A percentile compares a stretch with the other conserved stretches of the same genome.
Conservation (phyloP, 1,284 basidiomycete species). For the Tetrapyrgos nigripes region DNA sequence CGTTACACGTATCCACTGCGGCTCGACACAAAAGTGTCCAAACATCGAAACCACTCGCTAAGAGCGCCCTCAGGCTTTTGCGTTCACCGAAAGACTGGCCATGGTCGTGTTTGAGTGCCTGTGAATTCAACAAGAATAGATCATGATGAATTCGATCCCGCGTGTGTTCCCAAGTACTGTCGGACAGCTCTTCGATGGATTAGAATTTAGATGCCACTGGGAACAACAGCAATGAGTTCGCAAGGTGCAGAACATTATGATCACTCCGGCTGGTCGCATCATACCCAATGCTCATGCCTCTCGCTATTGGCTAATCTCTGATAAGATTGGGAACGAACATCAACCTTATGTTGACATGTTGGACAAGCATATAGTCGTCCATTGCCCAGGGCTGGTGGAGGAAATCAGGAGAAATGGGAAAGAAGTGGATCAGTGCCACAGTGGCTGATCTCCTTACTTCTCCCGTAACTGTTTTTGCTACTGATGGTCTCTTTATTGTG, state of each 20-base stretch:
- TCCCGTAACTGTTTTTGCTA: neutral
- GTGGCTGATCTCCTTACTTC: neutral
- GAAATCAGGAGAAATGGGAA: conserved; percentile 61
- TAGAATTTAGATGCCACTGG: conserved; percentile 65
- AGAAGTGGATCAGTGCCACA: conserved; percentile 45
- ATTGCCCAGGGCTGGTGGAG: conserved; percentile 61
- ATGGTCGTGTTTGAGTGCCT: conserved; percentile 94
- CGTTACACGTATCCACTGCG: conserved; percentile 98
- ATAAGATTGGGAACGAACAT: conserved; percentile 74
- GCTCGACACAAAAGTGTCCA: conserved; percentile 96
- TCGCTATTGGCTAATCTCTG: neutral
- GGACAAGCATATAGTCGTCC: conserved; percentile 84
- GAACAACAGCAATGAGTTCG: conserved; percentile 30
- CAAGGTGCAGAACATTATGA: conserved; percentile 45
- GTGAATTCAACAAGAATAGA: conserved; percentile 83
- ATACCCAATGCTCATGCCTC: conserved; percentile 3
- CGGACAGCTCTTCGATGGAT: conserved; percentile 80
- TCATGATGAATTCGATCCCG: conserved; percentile 89
- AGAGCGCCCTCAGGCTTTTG: conserved; percentile 99
- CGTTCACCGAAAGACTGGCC: conserved; percentile 96
- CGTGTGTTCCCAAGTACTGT: conserved; percentile 88
- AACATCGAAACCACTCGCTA: conserved; percentile 96
- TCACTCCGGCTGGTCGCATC: conserved; percentile 52
- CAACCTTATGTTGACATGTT: conserved; percentile 90
- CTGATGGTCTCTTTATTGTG: neutral